phyloP scores from a whole-genome alignment of 1,284 basidiomycete species.

The Cryptococcus sp. region DNA sequence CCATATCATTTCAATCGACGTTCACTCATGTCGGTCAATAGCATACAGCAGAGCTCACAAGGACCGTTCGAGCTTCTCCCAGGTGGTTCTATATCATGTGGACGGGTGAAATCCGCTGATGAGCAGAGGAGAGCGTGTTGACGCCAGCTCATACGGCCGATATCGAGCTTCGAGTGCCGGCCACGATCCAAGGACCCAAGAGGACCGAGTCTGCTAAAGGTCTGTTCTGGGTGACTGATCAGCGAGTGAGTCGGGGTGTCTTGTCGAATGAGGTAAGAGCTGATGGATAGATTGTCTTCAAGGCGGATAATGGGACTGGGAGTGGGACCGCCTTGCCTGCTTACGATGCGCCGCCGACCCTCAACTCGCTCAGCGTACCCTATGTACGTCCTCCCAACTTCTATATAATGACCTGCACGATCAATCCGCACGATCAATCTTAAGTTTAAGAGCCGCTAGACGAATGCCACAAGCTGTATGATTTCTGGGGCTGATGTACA shows the following conservation, averaged over 20 bases:
- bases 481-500: slow-evolving; percentile 1
- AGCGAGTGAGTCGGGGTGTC: slow-evolving; percentile 36
- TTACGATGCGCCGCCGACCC: slow-evolving; percentile 16
- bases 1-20: neutral
- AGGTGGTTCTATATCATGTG: neutral
- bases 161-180: slow-evolving; percentile 35
- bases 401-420: neutral
- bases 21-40: slow-evolving; percentile 4
- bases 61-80: neutral
- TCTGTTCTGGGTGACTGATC: slow-evolving; percentile 36
- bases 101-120: neutral
- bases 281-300: slow-evolving; percentile 27
- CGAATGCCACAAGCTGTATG: neutral
- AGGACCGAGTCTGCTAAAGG: slow-evolving; percentile 30
- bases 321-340: slow-evolving; percentile 5
- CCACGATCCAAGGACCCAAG: slow-evolving; percentile 39
- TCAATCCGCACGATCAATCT: neutral
- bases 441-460: neutral
- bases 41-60: neutral
- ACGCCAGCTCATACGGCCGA: slow-evolving; percentile 26
- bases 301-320: slow-evolving; percentile 9
- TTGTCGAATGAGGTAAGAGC: too few species aligned
- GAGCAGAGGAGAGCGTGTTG: slow-evolving; percentile 28
- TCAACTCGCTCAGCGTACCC: slow-evolving; percentile 30
- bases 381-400: slow-evolving; percentile 23